Evolutionary conservation across 2,329 filamentous ascomycete genomes (phyloP).

Genomic region (Pezicula carpinea): DNA sequence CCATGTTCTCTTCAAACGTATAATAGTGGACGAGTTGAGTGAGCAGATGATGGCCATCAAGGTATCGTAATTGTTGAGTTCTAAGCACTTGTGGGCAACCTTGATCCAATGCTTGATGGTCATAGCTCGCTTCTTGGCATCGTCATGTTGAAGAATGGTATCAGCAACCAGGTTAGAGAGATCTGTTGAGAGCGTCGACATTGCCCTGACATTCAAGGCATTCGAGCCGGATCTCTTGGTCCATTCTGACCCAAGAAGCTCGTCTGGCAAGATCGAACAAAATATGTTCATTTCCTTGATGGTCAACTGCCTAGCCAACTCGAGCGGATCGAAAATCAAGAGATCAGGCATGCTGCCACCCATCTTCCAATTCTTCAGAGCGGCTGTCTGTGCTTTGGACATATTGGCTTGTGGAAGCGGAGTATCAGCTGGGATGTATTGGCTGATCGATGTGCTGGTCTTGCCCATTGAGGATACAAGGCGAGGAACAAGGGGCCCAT

Average conservation of each 20-base stretch:
- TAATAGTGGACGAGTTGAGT: constrained; percentile 86
- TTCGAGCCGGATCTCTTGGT: constrained; percentile 78
- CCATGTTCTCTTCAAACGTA: constrained; percentile 86
- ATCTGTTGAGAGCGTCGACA: constrained; percentile 89
- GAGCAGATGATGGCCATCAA: constrained; percentile 97
- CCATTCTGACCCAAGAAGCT: constrained; percentile 89
- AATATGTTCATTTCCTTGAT: constrained; percentile 89
- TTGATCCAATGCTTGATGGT: constrained; percentile 99
- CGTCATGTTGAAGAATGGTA: constrained; percentile 81
- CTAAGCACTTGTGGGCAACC: constrained; percentile 78
- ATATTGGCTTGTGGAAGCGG: constrained; percentile 67
- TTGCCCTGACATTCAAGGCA: constrained; percentile 86
- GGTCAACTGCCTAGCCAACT: constrained; percentile 88
- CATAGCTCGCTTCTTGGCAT: constrained; percentile 84
- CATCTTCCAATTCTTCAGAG: constrained; percentile 69
- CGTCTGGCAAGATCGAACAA: constrained; percentile 86
- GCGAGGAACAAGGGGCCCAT: constrained; percentile 74
- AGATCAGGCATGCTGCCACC: constrained; percentile 69
- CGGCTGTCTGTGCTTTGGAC: constrained; percentile 69
- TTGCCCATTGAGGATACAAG: constrained; percentile 84
- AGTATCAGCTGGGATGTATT: constrained; percentile 66
- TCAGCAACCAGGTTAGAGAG: constrained; percentile 90
- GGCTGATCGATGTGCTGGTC: constrained; percentile 69
- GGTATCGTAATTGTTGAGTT: constrained; percentile 92
- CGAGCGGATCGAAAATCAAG: constrained; percentile 85